Base-by-base conservation (phyloP, 208 protist genomes). In the Jaenimonas drosophilae region DNA sequence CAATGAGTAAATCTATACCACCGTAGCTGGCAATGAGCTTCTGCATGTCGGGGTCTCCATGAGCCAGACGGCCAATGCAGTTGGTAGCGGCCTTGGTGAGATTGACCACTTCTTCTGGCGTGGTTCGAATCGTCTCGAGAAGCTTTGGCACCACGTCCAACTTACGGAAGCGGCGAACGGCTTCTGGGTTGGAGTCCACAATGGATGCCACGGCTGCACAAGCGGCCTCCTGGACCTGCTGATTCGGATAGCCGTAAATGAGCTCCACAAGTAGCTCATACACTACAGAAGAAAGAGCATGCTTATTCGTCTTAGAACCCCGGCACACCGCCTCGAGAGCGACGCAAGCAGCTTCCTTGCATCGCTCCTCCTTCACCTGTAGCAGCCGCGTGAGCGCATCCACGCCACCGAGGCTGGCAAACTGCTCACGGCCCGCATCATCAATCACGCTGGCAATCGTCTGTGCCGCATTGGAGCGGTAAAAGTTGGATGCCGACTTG, bases 201-300 rank as follows among this genome's bases (percentile, higher is more conserved):
- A 91, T 87, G 4, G 78, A 58, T 19, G 82, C 86, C n/a, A 94
- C 69, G 1, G 81, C 79, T 16, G 76, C 59, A 49, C 86, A 94
- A 24, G 86, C 81, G 14, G 76, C 81, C 63, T 94, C 86, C 56
- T 91, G 79, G 45, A 94, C 86, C 65, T 94, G 86, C 60, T 94
- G 86, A 47, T 91, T 90, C 9, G 86, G 73, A 47, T 94, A 88
- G 38, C 71, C 75, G 55, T 90, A 82, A 49, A 94, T 84, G 29
- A 94, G 60, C 4, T 88, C 73, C 3, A 80, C 78, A 6, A 94
- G 61, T 48, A 71, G 66, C 25, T 54, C 61, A 54, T 86, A 88
- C 17, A 88, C 79, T 24, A 57, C 54, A 17, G 68, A 23, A 3
- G 69, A 11, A 26, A 94, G 64, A 9, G 41, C 64, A 29, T 46